Base-by-base conservation (phyloP, 1,284 basidiomycete species). In the Ceratobasidium sp. region DNA sequence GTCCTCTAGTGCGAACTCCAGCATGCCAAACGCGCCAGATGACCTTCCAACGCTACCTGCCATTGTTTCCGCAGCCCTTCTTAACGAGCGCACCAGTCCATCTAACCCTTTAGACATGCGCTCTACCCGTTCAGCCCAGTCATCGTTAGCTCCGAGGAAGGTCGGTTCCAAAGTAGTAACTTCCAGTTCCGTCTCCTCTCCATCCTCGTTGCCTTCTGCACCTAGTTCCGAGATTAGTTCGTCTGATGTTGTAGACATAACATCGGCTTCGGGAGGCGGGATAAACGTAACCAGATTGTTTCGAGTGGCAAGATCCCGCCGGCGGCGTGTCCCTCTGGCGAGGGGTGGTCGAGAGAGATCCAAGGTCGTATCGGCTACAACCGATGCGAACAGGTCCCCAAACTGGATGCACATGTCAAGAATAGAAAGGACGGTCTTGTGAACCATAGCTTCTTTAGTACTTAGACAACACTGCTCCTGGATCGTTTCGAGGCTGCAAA, bases 1-100 rank as follows among this genome's bases (percentile, higher is more conserved):
- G 82, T 95, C 94, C 78, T 95, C 92, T 70, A 96, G 86, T 49
- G 90, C 87, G 84, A 96, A 95, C 3, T 92, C 91, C 63, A 96
- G 86, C 72, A 94, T 89, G 0, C 89, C 91, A 85, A 95, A 96
- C 0, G 91, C 86, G 40, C 90, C 84, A 12, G 90, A 89, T 46
- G 88, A 90, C 66, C 92, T 90, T 20, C 86, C 86, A 49, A 85
- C 84, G 3, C 89, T 89, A 77, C 90, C 69, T 4, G 83, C 80
- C 1, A 84, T 78, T 9, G 53, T 78, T 58, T 85, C 84, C 1
- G 84, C 83, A 0, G 79, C 81, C n/a, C 81, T 86, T 66, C 91
- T 85, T 6, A 96, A 83, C 82, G 92, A 93, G 64, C 91, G 86
- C 23, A 95, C 92, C 44, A 94, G 84, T 13, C 89, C 89, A 82